Evolutionary conservation across 2,329 filamentous ascomycete species (phyloP), one percentile per base, ranked within the genome.

Genomic region (Colletotrichum aenigma): DNA sequence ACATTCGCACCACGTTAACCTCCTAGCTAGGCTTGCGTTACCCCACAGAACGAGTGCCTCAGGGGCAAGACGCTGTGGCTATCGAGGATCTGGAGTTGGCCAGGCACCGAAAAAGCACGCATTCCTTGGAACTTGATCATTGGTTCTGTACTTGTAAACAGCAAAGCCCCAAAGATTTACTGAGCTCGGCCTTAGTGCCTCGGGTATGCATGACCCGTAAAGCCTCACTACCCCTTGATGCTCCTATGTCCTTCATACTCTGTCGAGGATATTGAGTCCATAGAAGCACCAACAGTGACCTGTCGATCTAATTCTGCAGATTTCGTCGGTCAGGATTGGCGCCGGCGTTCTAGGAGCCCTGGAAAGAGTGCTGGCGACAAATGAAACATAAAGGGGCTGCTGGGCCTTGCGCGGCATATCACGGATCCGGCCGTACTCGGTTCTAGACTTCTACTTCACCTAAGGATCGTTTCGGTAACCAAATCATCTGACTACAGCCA

Each of bases 81-180:
- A 13, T 52, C 43, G 43, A 52, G 43, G n/a, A 2, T 52, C 12
- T 24, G 43, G 12, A 48, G 4, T n/a, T n/a, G 18, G 6, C n/a
- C n/a, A 2, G n/a, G 6, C n/a, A 21, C n/a, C n/a, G 5, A 21
- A 24, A 21, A 21, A 2, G n/a, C 10, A 21, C n/a, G 12, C n/a
- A 52, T 12, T 26, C 24, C 24, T 26, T 4, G 6, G 10, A 52
- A 21, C 43, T 21, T 13, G 43, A 24, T 21, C 43, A 21, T 4
- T 21, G 1, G 21, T 52, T 52, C 43, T 13, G 1, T 52, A 3
- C n/a, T 2, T 52, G 43, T 52, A 24, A 3, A 13, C 12, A 52
- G 1, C n/a, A 21, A 52, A 13, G 43, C 43, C 12, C 10, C n/a
- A 0, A 52, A 0, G 2, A 3, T 21, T 7, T 12, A 2, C n/a